Evolutionary conservation across 345 rosid species (phyloP), one percentile per base, ranked within the genome.

Genomic region (Angophora floribunda): DNA sequence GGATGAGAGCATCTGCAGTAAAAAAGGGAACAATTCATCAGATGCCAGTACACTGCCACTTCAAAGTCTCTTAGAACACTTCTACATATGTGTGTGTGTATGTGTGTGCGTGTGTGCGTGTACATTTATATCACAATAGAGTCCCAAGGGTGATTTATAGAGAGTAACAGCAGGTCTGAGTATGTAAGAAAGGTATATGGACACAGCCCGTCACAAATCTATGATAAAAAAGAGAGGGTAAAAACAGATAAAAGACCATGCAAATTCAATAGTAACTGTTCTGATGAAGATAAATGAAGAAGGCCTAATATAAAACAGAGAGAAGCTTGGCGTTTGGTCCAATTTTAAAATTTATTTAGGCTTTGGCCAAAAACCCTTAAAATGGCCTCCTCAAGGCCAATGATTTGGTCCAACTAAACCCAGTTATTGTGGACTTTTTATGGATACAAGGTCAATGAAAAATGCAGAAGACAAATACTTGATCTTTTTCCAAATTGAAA

Each of bases 1-100:
- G 51, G 99, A 98, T 49, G 99, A 93, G 79, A 98, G 98, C 99
- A 98, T 97, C 99, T 97, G 96, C 92, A 87, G 57, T 85, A 87
- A 89, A 32, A 52, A 61, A 49, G 32, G 24, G 28, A 67, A 53
- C 15, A 51, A 47, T 57, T 47, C n/a, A 82, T 59, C 28, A 82
- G 52, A 63, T 41, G 84, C 13, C 49, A 41, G 84, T 41, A 75
- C 49, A 41, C 84, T 75, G 19, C 84, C 84, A 19, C 15, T 19
- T 75, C 41, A 75, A 75, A 75, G 84, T 75, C 84, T 75, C 49
- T 41, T 45, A 41, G 49, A 59, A 41, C 13, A 75, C 84, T 41
- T 70, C 24, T 67, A 9, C 14, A 15, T 67, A 16, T 70, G 24
- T 1, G 82, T 2, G 12, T 32, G 59, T 7, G n/a, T n/a, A n/a